These are phyloP conservation scores for Xylaria sp. DNA, from an alignment of 2,329 filamentous ascomycete genomes.

Conservation along the genomic window DNA sequence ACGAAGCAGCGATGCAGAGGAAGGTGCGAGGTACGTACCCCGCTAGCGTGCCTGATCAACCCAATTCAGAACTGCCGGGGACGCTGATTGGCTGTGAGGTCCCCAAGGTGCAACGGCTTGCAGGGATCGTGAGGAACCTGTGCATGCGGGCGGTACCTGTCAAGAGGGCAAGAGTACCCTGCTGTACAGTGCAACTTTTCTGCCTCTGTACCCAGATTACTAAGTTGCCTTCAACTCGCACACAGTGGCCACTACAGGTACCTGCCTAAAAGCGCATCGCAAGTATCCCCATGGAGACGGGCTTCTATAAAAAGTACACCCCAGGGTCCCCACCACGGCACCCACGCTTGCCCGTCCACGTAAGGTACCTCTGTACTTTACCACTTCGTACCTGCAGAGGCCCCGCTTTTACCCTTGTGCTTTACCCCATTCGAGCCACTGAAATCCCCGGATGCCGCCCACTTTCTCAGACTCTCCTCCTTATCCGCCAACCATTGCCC, in stretches of 20 bases:
- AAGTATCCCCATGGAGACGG: not conserved
- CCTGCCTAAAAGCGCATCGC: not conserved
- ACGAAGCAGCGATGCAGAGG: too few relatives aligned
- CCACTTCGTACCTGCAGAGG: conserved; percentile 15
- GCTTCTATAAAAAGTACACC: not conserved
- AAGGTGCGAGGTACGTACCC: not conserved
- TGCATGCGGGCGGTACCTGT: not conserved
- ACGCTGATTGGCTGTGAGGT: conserved; percentile 15
- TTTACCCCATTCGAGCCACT: not conserved
- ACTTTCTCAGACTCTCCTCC: conserved; percentile 13
- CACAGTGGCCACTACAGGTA: too few relatives aligned
- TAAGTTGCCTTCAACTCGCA: too few relatives aligned
- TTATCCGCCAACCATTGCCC: conserved; percentile 26
- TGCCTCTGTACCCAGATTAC: too few relatives aligned
- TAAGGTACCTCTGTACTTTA: not conserved
- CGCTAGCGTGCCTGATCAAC: not conserved
- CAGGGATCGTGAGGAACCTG: conserved; percentile 10
- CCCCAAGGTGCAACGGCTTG: conserved; percentile 10
- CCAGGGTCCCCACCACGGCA: too few relatives aligned
- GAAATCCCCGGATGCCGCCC: conserved; percentile 9
- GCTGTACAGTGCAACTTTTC: too few relatives aligned
- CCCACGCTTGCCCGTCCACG: too few relatives aligned
- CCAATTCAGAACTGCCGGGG: not conserved
- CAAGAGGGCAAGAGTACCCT: not conserved
- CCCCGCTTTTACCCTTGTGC: conserved; percentile 12